Base-by-base conservation (phyloP, 805 yeast species). In the Lachancea fermentati region DNA sequence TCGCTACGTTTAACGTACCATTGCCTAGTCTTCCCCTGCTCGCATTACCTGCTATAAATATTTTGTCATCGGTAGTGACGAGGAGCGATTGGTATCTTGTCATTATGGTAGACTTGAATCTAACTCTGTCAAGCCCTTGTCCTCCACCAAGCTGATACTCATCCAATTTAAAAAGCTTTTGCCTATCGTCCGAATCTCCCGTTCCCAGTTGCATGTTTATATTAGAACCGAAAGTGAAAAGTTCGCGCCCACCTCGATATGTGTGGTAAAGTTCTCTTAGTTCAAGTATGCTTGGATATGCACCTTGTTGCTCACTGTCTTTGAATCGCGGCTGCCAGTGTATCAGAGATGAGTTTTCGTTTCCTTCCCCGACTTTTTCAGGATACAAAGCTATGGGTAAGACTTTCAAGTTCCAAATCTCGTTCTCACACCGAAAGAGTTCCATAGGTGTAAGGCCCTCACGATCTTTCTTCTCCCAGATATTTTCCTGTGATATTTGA, bases 381-480 rank as follows among this genome's bases (percentile, higher is more conserved):
- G 39, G 43, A 30, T 22, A 31, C 11, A 40, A 4, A 3, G 36
- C 32, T 2, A 15, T 19, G 17, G 43, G 41, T 29, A 41, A 15
- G 2, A 72, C 68, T 16, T 61, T 57, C 30, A 74, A 53, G 34
- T 68, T 68, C 42, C 70, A 64, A 35, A 62, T 54, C 42, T 75
- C 75, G 42, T 71, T 66, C 34, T 67, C 68, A 43, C 60, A 55
- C 39, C 54, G 64, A 26, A 80, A 64, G 2, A 86, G 60, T 52
- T 86, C 93, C 44, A 85, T 61, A 0, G 96, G 95, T 0, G 89
- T 80, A 16, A 71, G 62, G 1, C 82, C 81, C 52, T 75, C 79
- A 30, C 88, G 67, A 61, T 88, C 97, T 49, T 79, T 80, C 19
- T 74, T 64, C 30, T 54, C 65, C 43, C 75, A 50, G 55, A 39